Conservation (phyloP, 257 asterid species). For the Salvia rosmarinus region DNA sequence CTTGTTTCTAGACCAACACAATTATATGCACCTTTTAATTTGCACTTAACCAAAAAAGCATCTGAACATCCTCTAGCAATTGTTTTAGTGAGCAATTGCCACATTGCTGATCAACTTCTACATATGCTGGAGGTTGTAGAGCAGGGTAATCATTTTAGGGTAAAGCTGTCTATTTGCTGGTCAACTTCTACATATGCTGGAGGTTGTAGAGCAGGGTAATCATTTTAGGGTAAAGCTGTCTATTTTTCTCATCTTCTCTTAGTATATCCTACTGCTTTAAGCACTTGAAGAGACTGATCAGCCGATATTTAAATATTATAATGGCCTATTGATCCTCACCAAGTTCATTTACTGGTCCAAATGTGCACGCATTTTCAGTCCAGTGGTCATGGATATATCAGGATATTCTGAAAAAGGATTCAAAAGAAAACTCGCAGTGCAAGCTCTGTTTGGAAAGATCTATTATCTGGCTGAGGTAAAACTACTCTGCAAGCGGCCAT, state of each 20-base stretch:
- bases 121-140: not conserved
- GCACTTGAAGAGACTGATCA: not conserved
- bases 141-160: not conserved
- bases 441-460: slow-evolving; percentile 84
- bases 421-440: slow-evolving; percentile 87
- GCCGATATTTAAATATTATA: slow-evolving; percentile 4
- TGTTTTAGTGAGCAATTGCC: not conserved
- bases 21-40: not conserved
- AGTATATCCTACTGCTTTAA: not conserved
- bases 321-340: not conserved
- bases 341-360: slow-evolving; percentile 31
- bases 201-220: not conserved
- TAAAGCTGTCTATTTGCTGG: not conserved
- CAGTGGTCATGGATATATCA: slow-evolving; percentile 81
- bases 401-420: slow-evolving; percentile 91
- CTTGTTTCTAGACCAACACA: slow-evolving; percentile 5
- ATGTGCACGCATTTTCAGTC: slow-evolving; percentile 60
- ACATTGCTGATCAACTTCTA: not conserved
- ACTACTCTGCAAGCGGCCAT: slow-evolving; percentile 13
- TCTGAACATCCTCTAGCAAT: slow-evolving; percentile 4
- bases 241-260: not conserved
- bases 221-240: not conserved
- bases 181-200: not conserved
- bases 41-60: not conserved
- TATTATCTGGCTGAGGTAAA: slow-evolving; percentile 85